Conservation (phyloP, 2,329 filamentous ascomycete species). For the Pyricularia pennisetigena region DNA sequence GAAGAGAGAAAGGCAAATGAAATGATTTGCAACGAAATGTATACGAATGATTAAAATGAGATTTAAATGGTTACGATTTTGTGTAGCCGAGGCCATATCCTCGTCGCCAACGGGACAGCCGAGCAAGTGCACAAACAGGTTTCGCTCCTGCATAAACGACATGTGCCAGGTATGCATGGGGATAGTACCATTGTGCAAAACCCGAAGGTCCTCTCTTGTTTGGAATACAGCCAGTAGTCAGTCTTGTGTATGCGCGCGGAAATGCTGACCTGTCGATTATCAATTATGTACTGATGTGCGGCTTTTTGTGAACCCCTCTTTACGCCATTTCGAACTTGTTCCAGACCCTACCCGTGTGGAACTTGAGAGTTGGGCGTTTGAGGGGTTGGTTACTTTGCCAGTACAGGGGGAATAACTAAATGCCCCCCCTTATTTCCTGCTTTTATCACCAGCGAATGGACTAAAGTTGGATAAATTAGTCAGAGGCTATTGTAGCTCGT, state of each 20-base stretch:
- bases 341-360: background rate
- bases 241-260: background rate
- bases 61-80: background rate
- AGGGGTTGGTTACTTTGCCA: background rate
- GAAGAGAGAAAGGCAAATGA: background rate
- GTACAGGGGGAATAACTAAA: background rate
- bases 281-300: background rate
- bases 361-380: background rate
- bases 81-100: background rate
- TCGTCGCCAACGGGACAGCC: background rate
- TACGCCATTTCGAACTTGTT: background rate
- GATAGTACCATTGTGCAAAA: background rate
- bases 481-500: background rate
- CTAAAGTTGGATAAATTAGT: background rate
- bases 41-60: background rate
- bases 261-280: background rate
- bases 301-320: background rate
- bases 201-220: background rate
- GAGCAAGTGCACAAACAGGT: background rate
- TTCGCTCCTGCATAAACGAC: background rate
- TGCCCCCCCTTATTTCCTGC: background rate
- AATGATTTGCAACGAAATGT: background rate
- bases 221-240: background rate
- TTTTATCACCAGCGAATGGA: background rate
- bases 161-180: background rate